Percentiles rank a stretch among this genome's conserved stretches.
Evolutionary conservation across 2,329 filamentous ascomycete species (phyloP).

Genomic region (Aureobasidium lini): DNA sequence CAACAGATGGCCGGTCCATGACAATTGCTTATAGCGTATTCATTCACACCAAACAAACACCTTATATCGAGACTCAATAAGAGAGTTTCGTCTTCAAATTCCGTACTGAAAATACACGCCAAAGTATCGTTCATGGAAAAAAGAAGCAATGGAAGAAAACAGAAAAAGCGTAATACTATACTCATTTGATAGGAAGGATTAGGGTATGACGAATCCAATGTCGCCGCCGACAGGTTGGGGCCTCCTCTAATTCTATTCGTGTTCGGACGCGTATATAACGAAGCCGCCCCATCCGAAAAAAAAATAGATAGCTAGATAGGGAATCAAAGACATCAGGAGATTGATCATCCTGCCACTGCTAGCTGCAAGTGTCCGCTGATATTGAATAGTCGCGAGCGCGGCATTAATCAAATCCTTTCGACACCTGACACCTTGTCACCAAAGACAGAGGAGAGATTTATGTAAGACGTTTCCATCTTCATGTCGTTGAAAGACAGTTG

Average conservation of each 20-base stretch:
- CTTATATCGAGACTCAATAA: background rate
- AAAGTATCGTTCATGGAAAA: background rate
- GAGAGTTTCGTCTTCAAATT: no score
- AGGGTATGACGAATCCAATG: background rate
- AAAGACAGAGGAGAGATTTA: background rate
- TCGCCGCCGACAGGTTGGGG: conserved; percentile 1
- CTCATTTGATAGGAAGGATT: background rate
- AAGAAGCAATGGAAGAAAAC: background rate
- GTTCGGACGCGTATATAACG: conserved; percentile 4
- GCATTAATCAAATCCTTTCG: no score
- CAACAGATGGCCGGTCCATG: conserved; percentile 3
- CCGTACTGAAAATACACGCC: no score
- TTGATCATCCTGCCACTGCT: no score
- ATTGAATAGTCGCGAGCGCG: no score
- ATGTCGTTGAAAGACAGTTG: background rate
- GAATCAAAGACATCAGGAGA: background rate
- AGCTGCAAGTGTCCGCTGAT: background rate
- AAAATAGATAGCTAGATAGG: background rate
- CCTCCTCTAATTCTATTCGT: background rate
- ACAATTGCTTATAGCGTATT: background rate
- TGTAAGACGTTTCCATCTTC: background rate
- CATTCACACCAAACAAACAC: background rate
- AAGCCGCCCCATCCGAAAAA: conserved; percentile 2
- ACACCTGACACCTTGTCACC: no score
- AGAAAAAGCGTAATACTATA: background rate